phyloP scores from a whole-genome alignment of 1,284 basidiomycete species.

The Hemileccinum hortonii region DNA sequence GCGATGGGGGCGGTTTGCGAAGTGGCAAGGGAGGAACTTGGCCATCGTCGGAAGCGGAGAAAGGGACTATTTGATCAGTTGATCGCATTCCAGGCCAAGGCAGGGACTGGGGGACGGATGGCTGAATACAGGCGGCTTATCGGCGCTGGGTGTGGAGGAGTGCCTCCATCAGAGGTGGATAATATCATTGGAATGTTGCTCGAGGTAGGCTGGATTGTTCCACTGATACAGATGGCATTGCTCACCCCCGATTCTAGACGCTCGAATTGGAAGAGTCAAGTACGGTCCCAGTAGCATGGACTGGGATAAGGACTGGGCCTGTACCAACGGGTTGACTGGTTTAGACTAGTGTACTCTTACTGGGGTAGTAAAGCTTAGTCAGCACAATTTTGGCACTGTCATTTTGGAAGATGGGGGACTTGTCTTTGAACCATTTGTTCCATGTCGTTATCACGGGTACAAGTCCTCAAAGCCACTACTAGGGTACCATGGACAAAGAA shows the following conservation, averaged over 20 bases:
- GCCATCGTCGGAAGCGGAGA: conserved; percentile 63
- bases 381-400: conserved; percentile 4
- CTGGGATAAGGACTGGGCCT: conserved; percentile 27
- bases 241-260: conserved; percentile 45
- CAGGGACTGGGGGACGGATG: conserved; percentile 86
- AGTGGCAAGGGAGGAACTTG: conserved; percentile 61
- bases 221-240: background rate
- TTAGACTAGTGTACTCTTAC: conserved; percentile 16
- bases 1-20: conserved; percentile 61
- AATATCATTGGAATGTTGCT: conserved; percentile 78
- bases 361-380: conserved; percentile 23
- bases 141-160: conserved; percentile 84
- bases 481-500: conserved; percentile 57
- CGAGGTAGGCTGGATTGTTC: conserved; percentile 54
- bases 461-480: conserved; percentile 49
- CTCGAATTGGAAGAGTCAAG: conserved; percentile 72
- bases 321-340: conserved; percentile 21
- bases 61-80: conserved; percentile 71
- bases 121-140: conserved; percentile 84
- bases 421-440: background rate
- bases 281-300: conserved; percentile 47
- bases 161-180: conserved; percentile 83
- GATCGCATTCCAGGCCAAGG: conserved; percentile 81
- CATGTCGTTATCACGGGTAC: conserved; percentile 40
- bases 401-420: too few relatives aligned